Evolutionary conservation across 1,284 basidiomycete genomes (phyloP).

Genomic region (Ustanciosporium gigantosporum): DNA sequence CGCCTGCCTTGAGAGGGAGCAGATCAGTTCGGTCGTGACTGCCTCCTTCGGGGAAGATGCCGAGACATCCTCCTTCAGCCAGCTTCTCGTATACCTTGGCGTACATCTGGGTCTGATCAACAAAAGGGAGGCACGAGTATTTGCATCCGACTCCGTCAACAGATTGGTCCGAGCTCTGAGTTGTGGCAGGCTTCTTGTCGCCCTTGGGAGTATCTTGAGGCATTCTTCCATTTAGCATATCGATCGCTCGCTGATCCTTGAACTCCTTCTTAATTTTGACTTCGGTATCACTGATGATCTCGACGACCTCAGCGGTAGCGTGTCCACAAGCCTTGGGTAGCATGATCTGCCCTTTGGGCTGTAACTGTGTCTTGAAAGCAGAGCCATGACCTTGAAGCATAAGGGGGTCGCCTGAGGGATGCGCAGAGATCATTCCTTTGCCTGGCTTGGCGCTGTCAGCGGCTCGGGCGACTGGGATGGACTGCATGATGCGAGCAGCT

Average conservation of each 20-base stretch:
- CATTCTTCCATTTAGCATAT: slow-evolving; percentile 52
- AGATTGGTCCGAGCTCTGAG: slow-evolving; percentile 4
- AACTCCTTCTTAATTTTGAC: slow-evolving; percentile 82
- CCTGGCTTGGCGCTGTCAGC: slow-evolving; percentile 84
- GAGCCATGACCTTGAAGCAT: slow-evolving; percentile 79
- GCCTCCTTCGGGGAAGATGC: slow-evolving; percentile 60
- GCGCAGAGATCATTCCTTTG: slow-evolving; percentile 74
- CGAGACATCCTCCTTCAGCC: slow-evolving; percentile 77
- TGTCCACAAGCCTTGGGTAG: slow-evolving; percentile 81
- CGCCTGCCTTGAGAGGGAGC: slow-evolving; percentile 59
- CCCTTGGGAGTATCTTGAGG: slow-evolving; percentile 20
- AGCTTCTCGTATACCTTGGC: slow-evolving; percentile 87
- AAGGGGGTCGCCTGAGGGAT: slow-evolving; percentile 65
- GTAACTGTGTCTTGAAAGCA: slow-evolving; percentile 76
- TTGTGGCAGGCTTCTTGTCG: slow-evolving; percentile 14
- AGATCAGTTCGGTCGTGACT: slow-evolving; percentile 61
- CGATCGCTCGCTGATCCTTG: slow-evolving; percentile 56
- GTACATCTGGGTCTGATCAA: slow-evolving; percentile 95
- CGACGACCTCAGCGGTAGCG: slow-evolving; percentile 78
- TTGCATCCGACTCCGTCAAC: slow-evolving; percentile 30
- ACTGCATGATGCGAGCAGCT: slow-evolving; percentile 80
- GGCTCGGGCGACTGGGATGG: slow-evolving; percentile 80
- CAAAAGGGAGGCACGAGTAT: slow-evolving; percentile 61
- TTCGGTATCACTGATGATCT: slow-evolving; percentile 87
- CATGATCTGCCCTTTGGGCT: slow-evolving; percentile 81